Evolutionary conservation across 139 green algal species (phyloP), one percentile per base, ranked within the genome.

Genomic region (Chlorella vulgaris): DNA sequence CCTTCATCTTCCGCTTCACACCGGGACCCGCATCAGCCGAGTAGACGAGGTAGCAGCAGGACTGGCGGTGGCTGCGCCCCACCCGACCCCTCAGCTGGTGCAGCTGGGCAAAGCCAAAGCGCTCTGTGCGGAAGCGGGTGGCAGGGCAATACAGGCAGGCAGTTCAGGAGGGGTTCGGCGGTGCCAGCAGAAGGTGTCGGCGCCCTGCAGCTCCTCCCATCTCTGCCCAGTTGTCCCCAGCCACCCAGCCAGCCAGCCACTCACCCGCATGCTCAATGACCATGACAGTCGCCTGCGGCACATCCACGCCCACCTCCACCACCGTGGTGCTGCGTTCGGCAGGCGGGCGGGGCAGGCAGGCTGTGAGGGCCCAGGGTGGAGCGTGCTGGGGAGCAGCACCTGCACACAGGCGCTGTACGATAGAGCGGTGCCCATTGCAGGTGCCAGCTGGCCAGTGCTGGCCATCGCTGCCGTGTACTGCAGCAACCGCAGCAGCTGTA

Each of bases 1-100:
- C 86, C 33, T 68, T 60, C 63, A 81, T 65, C 53, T 70, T 78
- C 68, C 80, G 29, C 58, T 82, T 22, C 31, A 38, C 73, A 33
- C 31, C 58, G 24, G 43, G 38, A 28, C 58, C 62, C 24, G 38
- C 31, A 24, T 82, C 70, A 3, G 69, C 19, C 22, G 33, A 26
- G 35, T 78, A 74, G 26, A 88, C 36, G 18, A 93, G 69, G 39
- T 87, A 81, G 80, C 90, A 94, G 47, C n/a, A 36, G 40, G 83
- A 74, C 51, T 58, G 36, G 19, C 88, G 61, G 61, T 10, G 36
- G 21, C 90, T 86, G 42, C 95, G 84, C 3, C 94, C 94, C 55
- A 97, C 94, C 6, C 94, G 80, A 0, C 96, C 96, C 21, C 96
- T 79, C 75, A 99, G 90, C 90, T 98, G 96, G 83, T 99, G 96